A percentile compares a stretch with the other conserved stretches of the same genome.
Conservation (phyloP, 2,329 filamentous ascomycete species). For the Fusarium nodosum region DNA sequence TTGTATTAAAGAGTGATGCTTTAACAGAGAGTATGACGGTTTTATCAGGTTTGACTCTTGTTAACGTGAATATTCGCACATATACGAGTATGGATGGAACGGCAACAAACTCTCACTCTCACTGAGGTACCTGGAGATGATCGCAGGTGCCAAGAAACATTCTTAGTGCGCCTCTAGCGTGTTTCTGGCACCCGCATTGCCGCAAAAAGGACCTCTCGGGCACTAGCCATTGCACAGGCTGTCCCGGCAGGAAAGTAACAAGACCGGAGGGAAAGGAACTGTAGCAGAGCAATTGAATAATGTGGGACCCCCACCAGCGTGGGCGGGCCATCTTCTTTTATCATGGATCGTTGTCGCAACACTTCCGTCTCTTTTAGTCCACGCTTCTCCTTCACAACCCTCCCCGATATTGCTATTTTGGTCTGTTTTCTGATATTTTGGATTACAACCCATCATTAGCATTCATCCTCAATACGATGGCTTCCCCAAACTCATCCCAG, state of each 20-base stretch:
- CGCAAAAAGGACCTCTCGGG: conserved; percentile 14
- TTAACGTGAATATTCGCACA: conserved; percentile 17
- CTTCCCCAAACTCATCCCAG: conserved; percentile 37
- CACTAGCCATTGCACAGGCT: conserved; percentile 19
- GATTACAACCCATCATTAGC: conserved; percentile 26
- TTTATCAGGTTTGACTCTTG: neutral
- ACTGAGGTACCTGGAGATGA: conserved; percentile 19
- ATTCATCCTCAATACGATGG: conserved; percentile 38
- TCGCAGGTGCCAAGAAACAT: conserved; percentile 36
- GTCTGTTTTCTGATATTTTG: conserved; percentile 32
- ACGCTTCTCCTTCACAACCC: conserved; percentile 42
- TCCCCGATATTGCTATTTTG: conserved; percentile 31
- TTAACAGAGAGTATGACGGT: neutral
- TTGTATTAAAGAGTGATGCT: neutral
- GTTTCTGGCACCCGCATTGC: conserved; percentile 40
- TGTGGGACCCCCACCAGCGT: conserved; percentile 48
- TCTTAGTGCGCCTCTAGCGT: conserved; percentile 40
- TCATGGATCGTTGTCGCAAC: conserved; percentile 49
- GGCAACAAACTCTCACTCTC: neutral
- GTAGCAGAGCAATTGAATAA: conserved; percentile 20
- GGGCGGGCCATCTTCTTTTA: conserved; percentile 46
- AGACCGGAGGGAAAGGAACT: conserved; percentile 23
- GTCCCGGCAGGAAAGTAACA: conserved; percentile 18
- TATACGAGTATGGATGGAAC: neutral
- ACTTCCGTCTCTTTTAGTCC: conserved; percentile 38